These are phyloP conservation scores for Penicillium ochrochloron DNA, from an alignment of 495 filamentous ascomycete genomes.

Conservation along the genomic window DNA sequence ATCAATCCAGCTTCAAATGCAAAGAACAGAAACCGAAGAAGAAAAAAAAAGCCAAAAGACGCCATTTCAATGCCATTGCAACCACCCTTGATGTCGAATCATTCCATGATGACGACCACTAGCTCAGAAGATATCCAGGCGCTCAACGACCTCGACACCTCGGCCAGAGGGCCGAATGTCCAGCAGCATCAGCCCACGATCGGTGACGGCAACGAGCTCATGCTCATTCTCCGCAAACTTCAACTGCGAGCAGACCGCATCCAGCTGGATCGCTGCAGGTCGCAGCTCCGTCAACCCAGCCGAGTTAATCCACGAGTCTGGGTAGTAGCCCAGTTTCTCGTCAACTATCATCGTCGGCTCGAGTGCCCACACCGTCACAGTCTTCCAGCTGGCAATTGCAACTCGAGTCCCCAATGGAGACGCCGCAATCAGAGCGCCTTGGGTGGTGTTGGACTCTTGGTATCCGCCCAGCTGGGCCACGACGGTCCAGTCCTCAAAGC, in stretches of 20 bases:
- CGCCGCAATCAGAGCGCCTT: conserved; percentile 49
- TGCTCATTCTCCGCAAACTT: conserved; percentile 44
- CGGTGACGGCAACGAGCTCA: conserved; percentile 50
- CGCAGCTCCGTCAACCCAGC: conserved; percentile 35
- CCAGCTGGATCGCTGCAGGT: conserved; percentile 39
- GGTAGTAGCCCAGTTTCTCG: conserved; percentile 36
- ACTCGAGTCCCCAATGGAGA: conserved; percentile 46
- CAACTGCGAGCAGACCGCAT: conserved; percentile 49
- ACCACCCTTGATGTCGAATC: not conserved
- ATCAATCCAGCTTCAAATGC: not conserved
- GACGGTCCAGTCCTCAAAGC: conserved; percentile 40
- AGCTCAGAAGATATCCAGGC: not conserved
- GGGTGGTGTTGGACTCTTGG: conserved; percentile 38
- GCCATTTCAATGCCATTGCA: not conserved
- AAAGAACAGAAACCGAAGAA: not conserved
- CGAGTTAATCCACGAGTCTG: conserved; percentile 29
- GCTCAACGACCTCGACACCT: conserved; percentile 9
- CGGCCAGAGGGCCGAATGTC: conserved; percentile 34
- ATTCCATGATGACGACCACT: not conserved
- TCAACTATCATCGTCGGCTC: conserved; percentile 43
- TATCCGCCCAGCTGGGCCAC: conserved; percentile 50
- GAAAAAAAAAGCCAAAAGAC: not conserved
- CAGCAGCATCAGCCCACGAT: conserved; percentile 50
- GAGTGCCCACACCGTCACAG: conserved; percentile 51
- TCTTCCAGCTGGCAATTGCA: conserved; percentile 52